Evolutionary conservation across 2,329 filamentous ascomycete species (phyloP).

Genomic region (Hyphodiscus sp.): DNA sequence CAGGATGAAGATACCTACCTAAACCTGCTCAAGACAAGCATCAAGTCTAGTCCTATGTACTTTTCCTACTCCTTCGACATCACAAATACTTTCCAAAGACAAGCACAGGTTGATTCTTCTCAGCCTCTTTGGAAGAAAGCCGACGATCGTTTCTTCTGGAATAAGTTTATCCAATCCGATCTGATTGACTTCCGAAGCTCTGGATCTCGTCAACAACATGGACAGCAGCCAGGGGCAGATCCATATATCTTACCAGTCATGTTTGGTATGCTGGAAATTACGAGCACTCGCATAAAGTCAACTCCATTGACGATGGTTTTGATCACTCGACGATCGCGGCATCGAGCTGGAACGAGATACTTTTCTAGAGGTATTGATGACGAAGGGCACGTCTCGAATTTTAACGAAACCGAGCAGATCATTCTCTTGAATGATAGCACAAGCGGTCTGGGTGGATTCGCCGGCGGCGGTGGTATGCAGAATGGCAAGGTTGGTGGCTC

Average conservation of each 20-base stretch:
- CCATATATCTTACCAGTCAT: conserved; percentile 94
- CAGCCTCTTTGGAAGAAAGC: conserved; percentile 83
- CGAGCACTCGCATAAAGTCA: conserved; percentile 76
- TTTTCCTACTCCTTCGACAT: conserved; percentile 97
- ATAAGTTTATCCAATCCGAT: conserved; percentile 84
- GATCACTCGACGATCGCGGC: conserved; percentile 81
- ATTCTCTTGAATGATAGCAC: conserved; percentile 79
- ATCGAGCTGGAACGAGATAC: conserved; percentile 86
- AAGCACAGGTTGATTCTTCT: conserved; percentile 66
- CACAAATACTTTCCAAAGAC: conserved; percentile 94
- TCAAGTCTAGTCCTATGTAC: conserved; percentile 86
- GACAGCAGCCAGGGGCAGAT: conserved; percentile 70
- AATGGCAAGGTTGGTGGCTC: conserved; percentile 59
- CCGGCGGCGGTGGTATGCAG: conserved; percentile 67
- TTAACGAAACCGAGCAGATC: conserved; percentile 96
- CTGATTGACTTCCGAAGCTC: conserved; percentile 77
- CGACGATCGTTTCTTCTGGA: conserved; percentile 99
- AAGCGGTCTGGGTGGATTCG: conserved; percentile 71
- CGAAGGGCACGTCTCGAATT: conserved; percentile 92
- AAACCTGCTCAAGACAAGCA: conserved; percentile 68
- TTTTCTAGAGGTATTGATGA: conserved; percentile 93
- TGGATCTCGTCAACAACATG: conserved; percentile 56
- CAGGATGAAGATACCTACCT: conserved; percentile 92
- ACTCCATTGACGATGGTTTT: conserved; percentile 79
- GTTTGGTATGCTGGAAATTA: conserved; percentile 92